phyloP scores from a whole-genome alignment of 257 asterid species.

The Solanum dulcamara region DNA sequence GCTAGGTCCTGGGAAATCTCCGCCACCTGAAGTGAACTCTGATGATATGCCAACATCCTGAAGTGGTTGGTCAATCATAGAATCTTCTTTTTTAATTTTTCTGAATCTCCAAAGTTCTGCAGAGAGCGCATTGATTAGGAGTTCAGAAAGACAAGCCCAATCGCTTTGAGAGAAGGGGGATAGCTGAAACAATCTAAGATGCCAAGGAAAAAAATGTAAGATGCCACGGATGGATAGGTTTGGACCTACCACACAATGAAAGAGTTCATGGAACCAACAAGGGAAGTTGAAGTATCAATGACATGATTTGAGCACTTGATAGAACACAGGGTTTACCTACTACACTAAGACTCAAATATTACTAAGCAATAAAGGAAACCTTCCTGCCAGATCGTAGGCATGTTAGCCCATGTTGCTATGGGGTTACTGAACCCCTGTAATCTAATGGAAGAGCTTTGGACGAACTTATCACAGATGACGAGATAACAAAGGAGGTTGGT shows the following conservation, averaged over 20 bases:
- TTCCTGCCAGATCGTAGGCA: background rate
- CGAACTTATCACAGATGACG: too few species aligned
- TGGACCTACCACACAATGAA: background rate
- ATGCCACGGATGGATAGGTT: background rate
- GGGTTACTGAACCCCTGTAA: background rate
- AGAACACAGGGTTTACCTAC: background rate
- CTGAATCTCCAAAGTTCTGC: conserved; percentile 53
- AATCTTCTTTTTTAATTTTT: conserved; percentile 34
- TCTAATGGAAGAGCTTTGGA: too few species aligned
- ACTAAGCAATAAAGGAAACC: background rate
- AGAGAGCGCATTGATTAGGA: background rate
- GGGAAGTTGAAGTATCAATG: background rate
- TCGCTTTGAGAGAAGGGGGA: too few species aligned
- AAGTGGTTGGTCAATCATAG: background rate
- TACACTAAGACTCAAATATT: background rate
- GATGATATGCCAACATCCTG: background rate
- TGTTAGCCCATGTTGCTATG: background rate
- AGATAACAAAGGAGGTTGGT: too few species aligned
- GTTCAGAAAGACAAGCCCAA: background rate
- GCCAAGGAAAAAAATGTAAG: background rate
- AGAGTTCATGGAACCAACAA: background rate
- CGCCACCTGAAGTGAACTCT: conserved; percentile 13
- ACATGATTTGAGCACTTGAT: background rate
- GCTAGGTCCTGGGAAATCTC: conserved; percentile 8
- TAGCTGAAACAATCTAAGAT: background rate